Evolutionary conservation across 768 basidiomycete genomes (phyloP), one percentile per base, ranked within the genome.

Genomic region (Boletus sensibilis): DNA sequence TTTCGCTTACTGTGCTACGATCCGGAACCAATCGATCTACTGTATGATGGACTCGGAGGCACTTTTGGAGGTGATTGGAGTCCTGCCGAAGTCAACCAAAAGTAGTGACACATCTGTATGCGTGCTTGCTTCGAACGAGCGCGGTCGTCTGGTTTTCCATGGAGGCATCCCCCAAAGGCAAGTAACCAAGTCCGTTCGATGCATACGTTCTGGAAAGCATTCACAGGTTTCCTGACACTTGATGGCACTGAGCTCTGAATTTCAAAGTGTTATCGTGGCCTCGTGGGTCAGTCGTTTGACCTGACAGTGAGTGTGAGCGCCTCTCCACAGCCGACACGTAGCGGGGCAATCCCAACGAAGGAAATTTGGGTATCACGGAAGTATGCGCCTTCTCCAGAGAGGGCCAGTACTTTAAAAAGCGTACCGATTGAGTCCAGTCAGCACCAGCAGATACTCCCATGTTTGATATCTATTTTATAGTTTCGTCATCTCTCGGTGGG

Each of bases 401-500:
- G 18, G 4, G 44, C 25, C 11, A 8, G 42, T 20, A 18, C 27
- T 45, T 53, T 60, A 53, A 58, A 58, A 53, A 23, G 47, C 25
- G 13, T 29, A 21, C 20, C 13, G 7, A 6, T 55, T 7, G 29
- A 23, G 11, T 40, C 18, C 20, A 55, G 20, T 37, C 23, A 18
- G 5, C n/a, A 55, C 31, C 55, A 55, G 10, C 12, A 44, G 16
- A 39, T 20, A 25, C 7, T 14, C 34, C 35, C 51, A 64, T 64
- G 63, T 37, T 61, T 8, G 55, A 64, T 31, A 50, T 60, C 46
- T 52, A 55, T 38, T 47, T 42, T 34, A 27, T 56, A 35, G 59
- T 59, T 44, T 35, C 53, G 5, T 61, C 59, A 4, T 39, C 62
- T 45, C 35, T 65, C 9, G 60, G 64, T 10, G 56, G 55, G 23